phyloP scores from a whole-genome alignment of 495 filamentous ascomycete genomes.

The Haplographium delicatum region DNA sequence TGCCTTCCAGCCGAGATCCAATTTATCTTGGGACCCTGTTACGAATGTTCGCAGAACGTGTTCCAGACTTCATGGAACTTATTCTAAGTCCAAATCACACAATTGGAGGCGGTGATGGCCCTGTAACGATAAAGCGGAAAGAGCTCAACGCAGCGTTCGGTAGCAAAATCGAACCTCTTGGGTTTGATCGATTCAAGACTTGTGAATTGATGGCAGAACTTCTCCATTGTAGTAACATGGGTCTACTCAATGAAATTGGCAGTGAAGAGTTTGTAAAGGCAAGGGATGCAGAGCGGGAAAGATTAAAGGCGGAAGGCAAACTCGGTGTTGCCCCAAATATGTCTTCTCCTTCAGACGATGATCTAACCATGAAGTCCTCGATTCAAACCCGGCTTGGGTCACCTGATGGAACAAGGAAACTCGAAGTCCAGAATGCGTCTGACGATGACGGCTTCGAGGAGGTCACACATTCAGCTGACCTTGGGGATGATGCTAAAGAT shows the following conservation, averaged over 20 bases:
- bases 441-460: constrained; percentile 97
- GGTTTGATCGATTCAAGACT: constrained; percentile 98
- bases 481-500: constrained; percentile 57
- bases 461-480: constrained; percentile 64
- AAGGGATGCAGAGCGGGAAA: constrained; percentile 76
- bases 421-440: constrained; percentile 69
- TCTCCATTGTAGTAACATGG: constrained; percentile 99
- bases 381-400: constrained; percentile 32
- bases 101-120: constrained; percentile 52
- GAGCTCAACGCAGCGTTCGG: constrained; percentile 83
- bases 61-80: constrained; percentile 93
- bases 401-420: constrained; percentile 43
- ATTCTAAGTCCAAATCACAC: constrained; percentile 64
- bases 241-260: constrained; percentile 85
- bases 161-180: constrained; percentile 84
- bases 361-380: constrained; percentile 35
- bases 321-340: constrained; percentile 32
- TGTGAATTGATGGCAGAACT: constrained; percentile 99
- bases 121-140: constrained; percentile 53
- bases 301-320: constrained; percentile 65
- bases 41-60: constrained; percentile 79
- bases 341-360: constrained; percentile 32
- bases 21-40: constrained; percentile 96
- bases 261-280: constrained; percentile 81
- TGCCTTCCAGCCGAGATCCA: constrained; percentile 80